Base-by-base conservation (phyloP, 805 yeast genomes). In the Kregervanrija fluxuum region DNA sequence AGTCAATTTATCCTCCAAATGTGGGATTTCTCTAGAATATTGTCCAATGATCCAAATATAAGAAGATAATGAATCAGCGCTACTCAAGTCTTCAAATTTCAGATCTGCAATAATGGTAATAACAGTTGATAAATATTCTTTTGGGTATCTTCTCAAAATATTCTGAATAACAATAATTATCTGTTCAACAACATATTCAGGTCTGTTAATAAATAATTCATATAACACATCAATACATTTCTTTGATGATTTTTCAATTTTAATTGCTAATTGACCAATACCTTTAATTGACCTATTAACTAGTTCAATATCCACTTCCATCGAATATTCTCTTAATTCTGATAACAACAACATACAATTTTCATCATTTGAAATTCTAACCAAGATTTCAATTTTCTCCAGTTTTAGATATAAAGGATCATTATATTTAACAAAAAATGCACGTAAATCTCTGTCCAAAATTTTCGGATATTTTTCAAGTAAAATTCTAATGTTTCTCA, bases 401-500 rank as follows among this genome's bases (percentile, higher is more conserved):
- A 84, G 64, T 57, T 85, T 85, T 48, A 85, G 68, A 57, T 85
- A 85, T 43, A 85, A 64, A 48, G 96, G 86, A 71, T 90, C 85
- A 61, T 81, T 84, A 68, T 77, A 89, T 63, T 89, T 89, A 59
- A 91, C 80, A 70, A 86, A 91, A 57, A 93, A 93, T 8, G 90
- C 93, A 53, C 95, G 77, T 55, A 89, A 68, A 60, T 91, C 96
- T 51, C 80, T 79, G 13, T 83, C 71, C 47, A 91, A 70, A 16
- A 91, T 71, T 40, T 72, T 74, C 5, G 99, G 98, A 62, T 86
- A 88, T 62, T 85, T 85, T 59, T 90, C 96, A 50, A 91, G 71
- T 38, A 91, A 80, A 54, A 91, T 83, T 61, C 96, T 75, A 48
- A 93, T 89, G 64, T 93, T 93, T 61, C 89, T 84, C 56, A 91